Base-by-base conservation (phyloP, 805 yeast genomes). In the Priceomyces fermenticarens region DNA sequence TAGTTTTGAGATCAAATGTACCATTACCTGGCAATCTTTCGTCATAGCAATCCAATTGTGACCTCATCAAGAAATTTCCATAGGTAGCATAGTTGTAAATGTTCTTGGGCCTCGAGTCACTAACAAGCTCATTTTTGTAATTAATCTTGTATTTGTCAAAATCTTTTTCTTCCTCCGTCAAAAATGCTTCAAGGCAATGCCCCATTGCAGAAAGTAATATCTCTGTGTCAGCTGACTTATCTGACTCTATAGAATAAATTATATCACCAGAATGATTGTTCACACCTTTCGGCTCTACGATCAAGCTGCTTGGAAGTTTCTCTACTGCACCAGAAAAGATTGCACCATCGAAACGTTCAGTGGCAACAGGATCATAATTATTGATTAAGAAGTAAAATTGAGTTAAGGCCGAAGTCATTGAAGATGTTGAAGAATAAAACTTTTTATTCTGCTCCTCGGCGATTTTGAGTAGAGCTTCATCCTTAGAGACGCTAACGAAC, bases 1-100 rank as follows among this genome's bases (percentile, higher is more conserved):
- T 68, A 0, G 97, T 86, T 54, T 91, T 91, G 42, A 91, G 64
- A 62, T 91, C 99, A 70, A 93, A 91, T 0, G 89, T 82, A 0
- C 97, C 97, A 3, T 84, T 81, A 0, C 96, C 96, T 0, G 97
- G 97, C 29, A 93, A 67, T 29, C 86, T 64, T 0, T 71, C 59
- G 60, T 88, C 90, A 44, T 72, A 69, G 44, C 97, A 88, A 62
- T 91, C 99, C 35, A 93, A 70, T 60, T 91, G 98, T 0, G 98
- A 91, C 48, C 98, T 72, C 78, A 91, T 73, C 10, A 91, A 55
- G 52, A 93, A 86, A 32, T 75, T 72, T 3, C 83, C 88, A 41
- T 78, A 65, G 30, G 65, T 63, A 5, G 95, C 80, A 60, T 88
- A 90, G 57, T 89, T 90, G 57, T 89, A 90, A 8, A 56, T 52